Evolutionary conservation across 2,329 filamentous ascomycete genomes (phyloP), one percentile per base, ranked within the genome.

Genomic region (Microcyclospora tardicrescens): DNA sequence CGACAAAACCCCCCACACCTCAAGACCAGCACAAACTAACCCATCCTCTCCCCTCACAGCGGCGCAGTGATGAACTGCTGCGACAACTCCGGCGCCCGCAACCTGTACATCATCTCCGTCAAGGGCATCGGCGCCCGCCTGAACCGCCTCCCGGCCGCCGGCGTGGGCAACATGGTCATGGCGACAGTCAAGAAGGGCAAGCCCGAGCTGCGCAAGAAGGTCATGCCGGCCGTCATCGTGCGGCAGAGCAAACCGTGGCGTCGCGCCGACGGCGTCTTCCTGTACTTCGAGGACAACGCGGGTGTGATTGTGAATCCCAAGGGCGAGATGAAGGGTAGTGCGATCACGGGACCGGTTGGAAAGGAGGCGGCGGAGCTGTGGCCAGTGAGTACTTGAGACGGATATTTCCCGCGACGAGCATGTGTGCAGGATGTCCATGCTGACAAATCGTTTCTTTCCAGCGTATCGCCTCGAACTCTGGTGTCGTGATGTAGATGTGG

Each of bases 121-220:
- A 94, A 93, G 79, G 89, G 89, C 71, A 86, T 91, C 64, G 89
- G 89, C 75, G 89, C 89, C 57, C 86, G 89, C 59, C 81, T 96
- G 60, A 96, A 96, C 81, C 80, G 89, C 68, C 79, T 98, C 63
- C 89, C 89, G 58, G 89, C 91, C 61, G 91, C 84, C 58, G 91
- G 91, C 78, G 89, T 95, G 60, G 91, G 91, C 62, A 91, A 96
- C 77, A 96, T 96, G 91, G 91, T 96, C 66, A 96, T 98, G 87
- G 89, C 89, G 55, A 96, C 91, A 56, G 91, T 96, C 73, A 96
- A 98, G 85, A 96, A 98, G 84, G 91, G 93, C 73, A 98, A 98
- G 85, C 93, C 93, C 52, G 93, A 98, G 73, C 76, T 98, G 64
- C 79, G 93, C 71, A 98, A 98, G 84, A 98, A 98, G 84, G 91